A percentile compares a stretch with the other conserved stretches of the same genome.
phyloP scores from a whole-genome alignment of 495 filamentous ascomycete species.

The Xylaria longipes region DNA sequence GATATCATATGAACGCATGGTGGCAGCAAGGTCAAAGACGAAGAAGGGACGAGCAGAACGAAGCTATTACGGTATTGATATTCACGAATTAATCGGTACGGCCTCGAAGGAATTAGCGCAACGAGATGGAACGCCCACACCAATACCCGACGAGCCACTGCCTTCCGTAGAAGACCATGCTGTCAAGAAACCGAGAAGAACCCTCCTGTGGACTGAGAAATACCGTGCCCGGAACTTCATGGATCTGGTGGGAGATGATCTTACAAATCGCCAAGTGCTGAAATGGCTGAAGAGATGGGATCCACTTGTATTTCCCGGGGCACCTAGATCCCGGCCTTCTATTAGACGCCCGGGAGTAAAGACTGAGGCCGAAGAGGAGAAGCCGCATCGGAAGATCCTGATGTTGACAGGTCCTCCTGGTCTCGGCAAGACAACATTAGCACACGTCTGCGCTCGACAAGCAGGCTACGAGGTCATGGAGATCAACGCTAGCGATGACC shows the following conservation, averaged over 20 bases:
- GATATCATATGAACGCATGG: constrained; percentile 69
- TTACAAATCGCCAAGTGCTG: constrained; percentile 89
- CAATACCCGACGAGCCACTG: constrained; percentile 36
- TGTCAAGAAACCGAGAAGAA: constrained; percentile 54
- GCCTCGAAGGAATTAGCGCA: constrained; percentile 56
- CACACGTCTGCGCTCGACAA: constrained; percentile 93
- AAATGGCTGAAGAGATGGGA: constrained; percentile 97
- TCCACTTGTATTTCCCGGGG: constrained; percentile 83
- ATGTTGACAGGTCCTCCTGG: constrained; percentile 90
- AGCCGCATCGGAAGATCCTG: constrained; percentile 81
- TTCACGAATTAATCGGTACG: constrained; percentile 79
- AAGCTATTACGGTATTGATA: constrained; percentile 90
- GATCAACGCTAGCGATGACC: constrained; percentile 85
- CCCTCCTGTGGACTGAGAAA: constrained; percentile 82
- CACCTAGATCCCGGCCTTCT: constrained; percentile 59
- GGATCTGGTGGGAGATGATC: constrained; percentile 91
- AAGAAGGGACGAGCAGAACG: constrained; percentile 75
- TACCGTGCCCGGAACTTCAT: constrained; percentile 92
- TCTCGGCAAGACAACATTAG: constrained; percentile 93
- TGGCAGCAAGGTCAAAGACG: constrained; percentile 71
- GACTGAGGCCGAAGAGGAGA: constrained; percentile 63
- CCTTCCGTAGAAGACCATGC: constrained; percentile 37
- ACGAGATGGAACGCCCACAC: constrained; percentile 20
- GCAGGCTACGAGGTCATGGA: constrained; percentile 94
- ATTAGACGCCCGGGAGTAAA: constrained; percentile 44